These are phyloP conservation scores for Coemansia sp. DNA, from an alignment of 192 early-diverging fungal species.

Conservation along the genomic window DNA sequence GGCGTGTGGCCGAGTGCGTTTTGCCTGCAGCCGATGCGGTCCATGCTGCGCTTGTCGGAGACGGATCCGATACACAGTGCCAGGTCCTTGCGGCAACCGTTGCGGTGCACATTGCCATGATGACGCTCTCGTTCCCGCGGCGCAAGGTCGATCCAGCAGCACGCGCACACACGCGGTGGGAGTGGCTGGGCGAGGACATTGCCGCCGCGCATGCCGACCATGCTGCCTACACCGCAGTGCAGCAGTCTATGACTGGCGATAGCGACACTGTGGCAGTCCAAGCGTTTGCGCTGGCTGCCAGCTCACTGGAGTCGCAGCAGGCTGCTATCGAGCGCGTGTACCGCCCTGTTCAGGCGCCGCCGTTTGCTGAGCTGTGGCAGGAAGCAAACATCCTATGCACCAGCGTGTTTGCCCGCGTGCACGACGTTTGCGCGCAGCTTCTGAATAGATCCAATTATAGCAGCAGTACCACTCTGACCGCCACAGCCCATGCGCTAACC, in stretches of 20 bases:
- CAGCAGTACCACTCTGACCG: too few relatives aligned
- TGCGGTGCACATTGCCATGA: constrained; percentile 24
- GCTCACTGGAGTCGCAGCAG: constrained; percentile 26
- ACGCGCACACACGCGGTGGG: constrained; percentile 65
- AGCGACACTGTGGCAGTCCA: constrained; percentile 17
- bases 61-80: constrained; percentile 1
- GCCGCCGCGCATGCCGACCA: constrained; percentile 59
- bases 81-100: constrained; percentile 3
- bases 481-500: constrained; percentile 12
- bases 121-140: constrained; percentile 75
- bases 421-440: constrained; percentile 11
- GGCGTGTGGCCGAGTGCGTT: neutral
- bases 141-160: constrained; percentile 86
- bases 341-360: constrained; percentile 15
- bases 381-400: constrained; percentile 32
- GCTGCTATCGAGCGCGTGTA: constrained; percentile 46
- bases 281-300: constrained; percentile 11
- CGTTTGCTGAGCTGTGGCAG: constrained; percentile 54
- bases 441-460: neutral
- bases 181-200: constrained; percentile 64
- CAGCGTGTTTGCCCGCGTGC: constrained; percentile 20
- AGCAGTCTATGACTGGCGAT: constrained; percentile 66
- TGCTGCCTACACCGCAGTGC: constrained; percentile 59
- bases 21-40: constrained; percentile 17
- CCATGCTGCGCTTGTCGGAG: constrained; percentile 1